These are phyloP conservation scores for Metschnikowia baotianmanensis DNA, from an alignment of 805 yeast species.

Conservation along the genomic window DNA sequence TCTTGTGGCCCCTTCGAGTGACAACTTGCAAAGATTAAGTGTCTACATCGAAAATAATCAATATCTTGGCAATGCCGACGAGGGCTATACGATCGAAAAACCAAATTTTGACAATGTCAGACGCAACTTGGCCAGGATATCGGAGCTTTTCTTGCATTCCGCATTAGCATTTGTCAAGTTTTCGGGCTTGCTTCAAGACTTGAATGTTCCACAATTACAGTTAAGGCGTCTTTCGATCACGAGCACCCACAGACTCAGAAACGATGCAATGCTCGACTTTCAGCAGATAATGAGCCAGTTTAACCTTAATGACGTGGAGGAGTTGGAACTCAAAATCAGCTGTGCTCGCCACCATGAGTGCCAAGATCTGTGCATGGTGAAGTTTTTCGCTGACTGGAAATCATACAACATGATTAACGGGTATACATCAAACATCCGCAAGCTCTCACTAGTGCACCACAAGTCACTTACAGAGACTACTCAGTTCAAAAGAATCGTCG, in stretches of 20 bases:
- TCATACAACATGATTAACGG: conserved; percentile 16
- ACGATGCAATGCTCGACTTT: conserved; percentile 26
- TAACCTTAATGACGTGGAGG: conserved; percentile 25
- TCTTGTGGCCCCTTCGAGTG: conserved; percentile 24
- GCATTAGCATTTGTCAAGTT: conserved; percentile 18
- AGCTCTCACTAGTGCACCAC: conserved; percentile 31
- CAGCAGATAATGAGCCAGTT: conserved; percentile 21
- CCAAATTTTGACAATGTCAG: conserved; percentile 3
- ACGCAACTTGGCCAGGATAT: conserved; percentile 9
- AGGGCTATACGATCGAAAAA: conserved; percentile 5
- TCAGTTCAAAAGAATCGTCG: conserved; percentile 28
- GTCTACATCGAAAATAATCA: conserved; percentile 26
- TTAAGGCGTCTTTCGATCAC: conserved; percentile 36
- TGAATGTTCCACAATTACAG: conserved; percentile 9
- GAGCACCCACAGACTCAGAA: conserved; percentile 30
- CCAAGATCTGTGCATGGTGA: conserved; percentile 24
- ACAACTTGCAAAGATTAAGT: conserved; percentile 23
- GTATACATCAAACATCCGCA: conserved; percentile 21
- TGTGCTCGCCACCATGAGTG: conserved; percentile 32
- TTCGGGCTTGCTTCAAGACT: conserved; percentile 8
- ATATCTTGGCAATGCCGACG: conserved; percentile 11
- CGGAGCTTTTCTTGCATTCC: conserved; percentile 16
- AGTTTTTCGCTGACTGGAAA: conserved; percentile 26
- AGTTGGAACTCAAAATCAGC: conserved; percentile 40
- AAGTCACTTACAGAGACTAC: conserved; percentile 31